Evolutionary conservation across 345 rosid species (phyloP).

Genomic region (Arabis hirsuta): DNA sequence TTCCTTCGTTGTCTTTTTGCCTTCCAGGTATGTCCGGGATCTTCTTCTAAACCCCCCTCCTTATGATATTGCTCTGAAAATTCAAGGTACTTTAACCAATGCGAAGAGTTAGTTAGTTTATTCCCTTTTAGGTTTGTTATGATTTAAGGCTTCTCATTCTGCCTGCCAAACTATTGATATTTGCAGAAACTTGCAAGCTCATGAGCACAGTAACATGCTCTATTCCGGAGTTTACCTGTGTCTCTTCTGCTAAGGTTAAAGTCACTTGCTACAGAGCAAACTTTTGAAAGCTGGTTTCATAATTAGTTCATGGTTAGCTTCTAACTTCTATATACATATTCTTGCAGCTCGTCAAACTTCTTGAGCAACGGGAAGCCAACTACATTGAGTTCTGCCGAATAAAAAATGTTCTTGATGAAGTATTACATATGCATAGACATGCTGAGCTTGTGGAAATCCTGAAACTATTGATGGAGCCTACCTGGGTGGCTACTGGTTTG

Average conservation of each 20-base stretch:
- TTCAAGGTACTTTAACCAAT: slow-evolving; percentile 65
- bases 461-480: slow-evolving; percentile 79
- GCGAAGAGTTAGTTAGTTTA: slow-evolving; percentile 6
- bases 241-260: slow-evolving; percentile 87
- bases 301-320: slow-evolving; percentile 9
- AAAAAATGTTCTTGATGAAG: slow-evolving; percentile 79
- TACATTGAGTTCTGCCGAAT: slow-evolving; percentile 92
- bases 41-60: slow-evolving; percentile 96
- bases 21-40: slow-evolving; percentile 81
- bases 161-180: slow-evolving; percentile 16
- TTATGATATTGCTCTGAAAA: slow-evolving; percentile 79
- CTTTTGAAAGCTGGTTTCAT: slow-evolving; percentile 12
- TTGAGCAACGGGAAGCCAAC: slow-evolving; percentile 91
- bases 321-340: slow-evolving; percentile 32
- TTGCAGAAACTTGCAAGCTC: slow-evolving; percentile 83
- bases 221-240: slow-evolving; percentile 89
- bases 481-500: slow-evolving; percentile 96
- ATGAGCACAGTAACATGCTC: slow-evolving; percentile 80
- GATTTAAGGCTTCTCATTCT: slow-evolving; percentile 16
- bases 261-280: slow-evolving; percentile 14
- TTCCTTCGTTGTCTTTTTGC: slow-evolving; percentile 9
- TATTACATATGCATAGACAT: slow-evolving; percentile 68
- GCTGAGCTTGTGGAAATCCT: slow-evolving; percentile 61
- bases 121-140: not conserved
- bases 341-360: slow-evolving; percentile 94